Conservation (phyloP, 257 asterid genomes). For the Solanum raphanifolium region DNA sequence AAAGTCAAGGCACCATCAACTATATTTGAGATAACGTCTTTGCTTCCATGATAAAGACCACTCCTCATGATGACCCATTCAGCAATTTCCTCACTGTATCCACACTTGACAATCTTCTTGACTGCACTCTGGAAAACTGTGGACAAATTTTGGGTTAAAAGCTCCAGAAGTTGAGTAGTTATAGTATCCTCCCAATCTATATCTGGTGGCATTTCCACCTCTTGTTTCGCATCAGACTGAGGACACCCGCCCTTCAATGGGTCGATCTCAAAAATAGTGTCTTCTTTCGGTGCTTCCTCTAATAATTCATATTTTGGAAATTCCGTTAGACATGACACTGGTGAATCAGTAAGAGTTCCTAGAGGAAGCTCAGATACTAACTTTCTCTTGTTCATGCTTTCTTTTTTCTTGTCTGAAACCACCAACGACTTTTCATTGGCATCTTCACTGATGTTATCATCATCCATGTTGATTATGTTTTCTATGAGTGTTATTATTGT, state of each 20-base stretch:
- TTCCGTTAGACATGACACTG: conserved; percentile 33
- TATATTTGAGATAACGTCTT: conserved; percentile 49
- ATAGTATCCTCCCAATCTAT: conserved; percentile 57
- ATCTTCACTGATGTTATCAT: conserved; percentile 13
- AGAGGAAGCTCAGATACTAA: conserved; percentile 26
- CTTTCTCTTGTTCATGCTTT: conserved; percentile 59
- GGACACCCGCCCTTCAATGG: conserved; percentile 18
- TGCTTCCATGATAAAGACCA: conserved; percentile 49
- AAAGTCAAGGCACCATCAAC: conserved; percentile 58
- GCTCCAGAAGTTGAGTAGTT: conserved; percentile 42
- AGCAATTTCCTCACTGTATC: conserved; percentile 46
- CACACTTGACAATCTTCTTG: conserved; percentile 43
- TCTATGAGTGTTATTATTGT: neutral
- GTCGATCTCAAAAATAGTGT: conserved; percentile 19
- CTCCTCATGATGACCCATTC: conserved; percentile 55
- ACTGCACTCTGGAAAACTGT: conserved; percentile 39
- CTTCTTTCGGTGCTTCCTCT: conserved; percentile 23
- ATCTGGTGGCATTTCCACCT: conserved; percentile 10
- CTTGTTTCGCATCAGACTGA: conserved; percentile 12
- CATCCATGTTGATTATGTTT: conserved; percentile 21
- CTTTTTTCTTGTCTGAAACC: conserved; percentile 22
- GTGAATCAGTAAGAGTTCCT: conserved; percentile 15
- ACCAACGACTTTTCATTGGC: conserved; percentile 10
- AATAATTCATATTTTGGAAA: conserved; percentile 45
- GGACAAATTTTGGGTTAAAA: conserved; percentile 28